Evolutionary conservation across 2,329 filamentous ascomycete genomes (phyloP).

Genomic region (Aureobasidium sp.): DNA sequence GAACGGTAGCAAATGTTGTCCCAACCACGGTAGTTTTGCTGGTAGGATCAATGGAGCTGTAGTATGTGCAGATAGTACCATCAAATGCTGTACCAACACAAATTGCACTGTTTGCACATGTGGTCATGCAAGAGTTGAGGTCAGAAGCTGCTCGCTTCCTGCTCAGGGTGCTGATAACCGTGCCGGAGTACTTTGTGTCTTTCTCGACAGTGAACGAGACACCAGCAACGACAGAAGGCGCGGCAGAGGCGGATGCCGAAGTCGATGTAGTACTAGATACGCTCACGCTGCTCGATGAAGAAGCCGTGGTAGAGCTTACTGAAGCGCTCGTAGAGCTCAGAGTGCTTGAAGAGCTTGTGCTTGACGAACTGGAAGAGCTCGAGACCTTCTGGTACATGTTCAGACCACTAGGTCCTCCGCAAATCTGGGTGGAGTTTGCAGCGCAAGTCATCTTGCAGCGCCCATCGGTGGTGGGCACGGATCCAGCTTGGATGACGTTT

Average conservation of each 20-base stretch:
- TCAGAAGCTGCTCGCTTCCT: not conserved
- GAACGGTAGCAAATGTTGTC: not conserved
- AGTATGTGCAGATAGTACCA: not conserved
- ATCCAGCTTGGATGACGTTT: slow-evolving; percentile 18
- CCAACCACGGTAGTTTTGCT: not conserved
- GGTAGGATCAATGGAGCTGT: not conserved
- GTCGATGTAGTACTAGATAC: not conserved
- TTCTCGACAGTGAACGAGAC: slow-evolving; percentile 1
- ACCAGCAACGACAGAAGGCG: not conserved
- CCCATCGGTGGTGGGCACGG: not conserved
- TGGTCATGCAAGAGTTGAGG: not conserved
- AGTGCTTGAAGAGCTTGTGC: not conserved
- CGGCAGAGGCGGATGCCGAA: not conserved
- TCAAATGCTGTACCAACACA: slow-evolving; percentile 15
- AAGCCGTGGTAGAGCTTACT: not conserved
- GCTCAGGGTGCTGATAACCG: not conserved
- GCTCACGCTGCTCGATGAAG: not conserved
- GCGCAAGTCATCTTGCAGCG: slow-evolving; percentile 25
- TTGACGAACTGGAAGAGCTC: not conserved
- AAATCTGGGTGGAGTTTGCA: slow-evolving; percentile 24
- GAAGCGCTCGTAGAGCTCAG: not conserved
- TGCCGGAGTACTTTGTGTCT: slow-evolving; percentile 6
- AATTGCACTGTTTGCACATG: not conserved
- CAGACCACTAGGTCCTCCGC: slow-evolving; percentile 26
- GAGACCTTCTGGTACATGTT: slow-evolving; percentile 21